A percentile compares a stretch with the other conserved stretches of the same genome.
Conservation (phyloP, 202 grass and related monocot genomes). For the Hordeum pubiflorum region DNA sequence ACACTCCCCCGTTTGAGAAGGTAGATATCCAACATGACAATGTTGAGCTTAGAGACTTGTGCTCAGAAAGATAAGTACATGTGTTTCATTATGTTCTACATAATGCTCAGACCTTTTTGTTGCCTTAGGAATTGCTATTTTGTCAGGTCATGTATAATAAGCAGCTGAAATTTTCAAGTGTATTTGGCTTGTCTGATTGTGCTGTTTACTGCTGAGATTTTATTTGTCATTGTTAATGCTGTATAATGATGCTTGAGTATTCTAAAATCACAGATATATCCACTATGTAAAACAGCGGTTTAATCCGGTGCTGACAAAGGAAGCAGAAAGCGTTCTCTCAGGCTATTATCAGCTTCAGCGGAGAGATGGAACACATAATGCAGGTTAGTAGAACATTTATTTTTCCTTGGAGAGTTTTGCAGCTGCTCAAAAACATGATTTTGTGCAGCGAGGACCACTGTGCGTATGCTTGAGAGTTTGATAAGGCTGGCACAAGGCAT, state of each 20-base stretch:
- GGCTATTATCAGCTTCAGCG: slow-evolving; percentile 88
- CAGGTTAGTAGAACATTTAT: slow-evolving; percentile 36
- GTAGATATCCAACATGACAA: slow-evolving; percentile 26
- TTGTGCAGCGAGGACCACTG: slow-evolving; percentile 80
- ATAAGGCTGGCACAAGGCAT: slow-evolving; percentile 89
- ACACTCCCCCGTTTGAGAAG: slow-evolving; percentile 46
- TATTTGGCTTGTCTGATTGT: background rate
- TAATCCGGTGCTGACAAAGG: slow-evolving; percentile 74
- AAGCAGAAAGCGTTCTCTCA: slow-evolving; percentile 72
- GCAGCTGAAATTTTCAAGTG: background rate
- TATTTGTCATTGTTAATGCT: background rate
- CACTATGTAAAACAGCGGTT: slow-evolving; percentile 67
- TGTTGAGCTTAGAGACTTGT: background rate
- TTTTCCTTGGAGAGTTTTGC: slow-evolving; percentile 12
- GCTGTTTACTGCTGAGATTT: background rate
- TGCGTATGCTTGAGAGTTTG: slow-evolving; percentile 94
- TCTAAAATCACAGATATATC: slow-evolving; percentile 62
- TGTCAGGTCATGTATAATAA: background rate
- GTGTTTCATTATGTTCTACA: slow-evolving; percentile 1
- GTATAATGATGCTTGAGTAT: background rate
- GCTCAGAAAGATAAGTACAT: background rate
- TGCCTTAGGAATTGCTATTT: background rate
- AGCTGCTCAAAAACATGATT: slow-evolving; percentile 10
- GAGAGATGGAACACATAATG: slow-evolving; percentile 73
- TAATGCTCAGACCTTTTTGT: background rate